Base-by-base conservation (phyloP, 768 basidiomycete species). In the Russula foetens region DNA sequence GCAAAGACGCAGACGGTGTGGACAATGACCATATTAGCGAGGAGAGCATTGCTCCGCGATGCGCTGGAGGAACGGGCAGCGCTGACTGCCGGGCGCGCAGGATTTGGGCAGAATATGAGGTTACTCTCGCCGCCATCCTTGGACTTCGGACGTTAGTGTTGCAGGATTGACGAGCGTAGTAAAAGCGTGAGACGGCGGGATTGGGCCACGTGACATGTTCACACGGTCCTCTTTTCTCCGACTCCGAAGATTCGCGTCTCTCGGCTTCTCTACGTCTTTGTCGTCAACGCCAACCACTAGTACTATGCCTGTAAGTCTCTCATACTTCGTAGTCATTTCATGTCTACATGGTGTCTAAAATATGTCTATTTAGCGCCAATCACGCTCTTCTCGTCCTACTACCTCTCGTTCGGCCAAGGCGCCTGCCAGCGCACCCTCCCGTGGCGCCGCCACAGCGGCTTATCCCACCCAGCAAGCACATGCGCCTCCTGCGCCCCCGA, bases 341-440 rank as follows among this genome's bases (percentile, higher is more conserved):
- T 23, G 41, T 44, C 38, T 33, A 47, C 21, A 9, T 19, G 45
- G 15, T n/a, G 17, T 7, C 15, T 39, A 7, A 50, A 12, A 39
- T 26, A 49, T 58, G 41, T 24, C n/a, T 47, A 7, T 53, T 23
- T 53, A 91, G 90, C 89, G 90, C 72, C 81, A 82, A 75, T 90
- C 90, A 46, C 88, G 90, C 69, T 82, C 86, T 69, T 82, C 86
- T 70, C 81, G 88, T 58, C 77, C 86, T 57, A 77, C 81, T 41
- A 60, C 78, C 7, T 72, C 70, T 55, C 64, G 64, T n/a, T 17
- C 62, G 6, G 51, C 62, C 35, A 52, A 71, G 45, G 75, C 80
- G 59, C 75, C 81, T 53, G 67, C 87, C n/a, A 70, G 80, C 7
- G 75, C 79, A 64, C 75, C 79, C 5, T 68, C 70, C 31, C 66